A percentile compares a stretch with the other conserved stretches of the same genome.
phyloP scores from a whole-genome alignment of 2,329 filamentous ascomycete species.

The Fusarium sp. region DNA sequence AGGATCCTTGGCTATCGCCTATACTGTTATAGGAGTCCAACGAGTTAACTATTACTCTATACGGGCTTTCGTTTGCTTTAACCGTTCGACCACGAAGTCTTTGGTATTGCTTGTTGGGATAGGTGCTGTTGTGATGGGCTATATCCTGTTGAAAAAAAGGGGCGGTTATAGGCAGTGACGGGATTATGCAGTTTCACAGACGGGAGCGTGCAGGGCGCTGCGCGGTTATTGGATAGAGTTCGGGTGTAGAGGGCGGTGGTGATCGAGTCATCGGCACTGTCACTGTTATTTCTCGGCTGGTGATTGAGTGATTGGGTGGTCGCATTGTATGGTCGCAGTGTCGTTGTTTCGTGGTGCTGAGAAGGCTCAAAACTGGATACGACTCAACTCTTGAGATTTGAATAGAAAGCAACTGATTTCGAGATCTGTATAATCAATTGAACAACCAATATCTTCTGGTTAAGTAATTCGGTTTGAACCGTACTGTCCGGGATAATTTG shows the following conservation, averaged over 20 bases:
- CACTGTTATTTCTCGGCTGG: not conserved
- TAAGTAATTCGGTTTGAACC: not conserved
- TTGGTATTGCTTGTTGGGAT: conserved; percentile 22
- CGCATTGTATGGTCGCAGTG: not conserved
- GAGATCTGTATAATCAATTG: not conserved
- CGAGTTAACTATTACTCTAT: conserved; percentile 51
- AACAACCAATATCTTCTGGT: not conserved
- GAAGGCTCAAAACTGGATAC: not conserved
- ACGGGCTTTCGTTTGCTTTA: conserved; percentile 39
- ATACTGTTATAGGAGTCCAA: conserved; percentile 48
- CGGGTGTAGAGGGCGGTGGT: not conserved
- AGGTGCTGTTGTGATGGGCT: conserved; percentile 5
- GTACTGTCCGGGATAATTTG: not conserved
- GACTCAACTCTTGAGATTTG: not conserved
- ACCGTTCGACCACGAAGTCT: conserved; percentile 38
- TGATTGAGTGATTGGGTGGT: not conserved
- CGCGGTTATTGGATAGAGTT: not conserved
- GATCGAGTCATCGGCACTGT: not conserved
- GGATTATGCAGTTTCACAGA: conserved; percentile 21
- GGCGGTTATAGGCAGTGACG: conserved; percentile 26
- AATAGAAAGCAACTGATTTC: not conserved
- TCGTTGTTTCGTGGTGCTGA: not conserved
- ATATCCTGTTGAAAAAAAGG: conserved; percentile 11
- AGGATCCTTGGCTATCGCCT: conserved; percentile 49
- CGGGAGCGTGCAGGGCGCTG: conserved; percentile 18